Base-by-base conservation (phyloP, 352 stramenopile species). In the Pythium sp. region DNA sequence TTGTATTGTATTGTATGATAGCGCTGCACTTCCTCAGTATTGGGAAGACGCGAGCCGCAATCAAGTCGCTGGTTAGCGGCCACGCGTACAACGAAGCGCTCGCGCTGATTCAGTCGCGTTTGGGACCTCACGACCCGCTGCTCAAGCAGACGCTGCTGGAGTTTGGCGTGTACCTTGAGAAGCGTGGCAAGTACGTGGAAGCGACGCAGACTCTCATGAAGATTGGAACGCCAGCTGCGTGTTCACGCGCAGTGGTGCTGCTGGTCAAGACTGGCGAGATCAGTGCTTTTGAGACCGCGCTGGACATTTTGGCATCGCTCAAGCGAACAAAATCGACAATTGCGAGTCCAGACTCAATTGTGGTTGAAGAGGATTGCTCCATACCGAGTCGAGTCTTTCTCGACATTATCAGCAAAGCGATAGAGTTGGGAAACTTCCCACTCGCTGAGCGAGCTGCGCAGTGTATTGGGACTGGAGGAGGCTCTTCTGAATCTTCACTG, bases 11-110 rank as follows among this genome's bases (percentile, higher is more conserved):
- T 28, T 41, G 49, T 36, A 54, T 28, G 58, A 2, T 56, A 87
- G 86, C 83, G 18, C 64, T 87, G 51, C 75, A 90, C 63, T 93
- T 80, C 38, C 66, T 92, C 11, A 77, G 77, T 18, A 75, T 93
- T 28, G 75, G 73, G 5, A 89, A 92, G 60, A 72, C 90, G n/a
- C 74, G 78, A 20, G 69, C 73, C 0, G 83, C 84, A 11, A 62
- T 87, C 4, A 58, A 71, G 30, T 80, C 77, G 55, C 71, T 91
- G 20, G 59, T 73, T 32, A 76, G 72, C 26, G 78, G 75, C 3
- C 53, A 73, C 14, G 67, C 80, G 43, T 88, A 78, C 62, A 65
- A 64, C 2, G 87, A 94, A 81, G 87, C 87, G 2, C 62, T 92
- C 14, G 77, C 75, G 5, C 71, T 94, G 26, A 77, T 84, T 64